phyloP scores from a whole-genome alignment of 2,329 filamentous ascomycete species.

The Metarhizium guizhouense region DNA sequence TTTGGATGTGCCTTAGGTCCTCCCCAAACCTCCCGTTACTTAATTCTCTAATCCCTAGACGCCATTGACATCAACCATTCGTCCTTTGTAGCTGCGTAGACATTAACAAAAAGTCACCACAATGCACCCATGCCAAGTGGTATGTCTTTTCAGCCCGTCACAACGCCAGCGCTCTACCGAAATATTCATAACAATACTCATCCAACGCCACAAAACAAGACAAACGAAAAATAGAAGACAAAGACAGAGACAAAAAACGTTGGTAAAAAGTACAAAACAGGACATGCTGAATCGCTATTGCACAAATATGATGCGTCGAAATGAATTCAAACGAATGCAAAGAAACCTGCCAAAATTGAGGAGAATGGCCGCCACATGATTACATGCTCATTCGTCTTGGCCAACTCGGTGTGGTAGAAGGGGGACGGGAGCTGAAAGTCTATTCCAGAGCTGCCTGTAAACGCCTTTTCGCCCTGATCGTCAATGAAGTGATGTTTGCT shows the following conservation, averaged over 20 bases:
- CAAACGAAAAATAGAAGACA: constrained; percentile 1
- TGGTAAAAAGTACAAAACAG: constrained; percentile 4
- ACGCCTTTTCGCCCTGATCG: constrained; percentile 1
- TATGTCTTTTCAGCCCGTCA: neutral
- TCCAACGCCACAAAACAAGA: constrained; percentile 16
- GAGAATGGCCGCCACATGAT: neutral
- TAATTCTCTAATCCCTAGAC: neutral
- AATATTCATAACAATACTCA: constrained; percentile 6
- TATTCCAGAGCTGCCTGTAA: constrained; percentile 10
- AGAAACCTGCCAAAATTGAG: neutral
- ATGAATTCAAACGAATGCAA: neutral
- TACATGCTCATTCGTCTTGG: constrained; percentile 3
- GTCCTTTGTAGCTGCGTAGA: constrained; percentile 1
- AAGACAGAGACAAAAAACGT: too few relatives aligned
- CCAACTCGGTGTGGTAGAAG: neutral
- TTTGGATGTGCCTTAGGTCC: neutral
- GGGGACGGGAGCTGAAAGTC: constrained; percentile 9
- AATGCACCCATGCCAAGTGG: neutral
- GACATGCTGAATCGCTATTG: constrained; percentile 10
- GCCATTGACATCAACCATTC: neutral
- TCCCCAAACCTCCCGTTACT: neutral
- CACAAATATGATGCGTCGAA: constrained; percentile 10
- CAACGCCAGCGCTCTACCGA: constrained; percentile 9
- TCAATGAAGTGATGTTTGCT: neutral
- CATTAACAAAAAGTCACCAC: neutral